A percentile compares a stretch with the other conserved stretches of the same genome.
phyloP scores from a whole-genome alignment of 2,329 filamentous ascomycete species.

The Ophiostoma australiae region DNA sequence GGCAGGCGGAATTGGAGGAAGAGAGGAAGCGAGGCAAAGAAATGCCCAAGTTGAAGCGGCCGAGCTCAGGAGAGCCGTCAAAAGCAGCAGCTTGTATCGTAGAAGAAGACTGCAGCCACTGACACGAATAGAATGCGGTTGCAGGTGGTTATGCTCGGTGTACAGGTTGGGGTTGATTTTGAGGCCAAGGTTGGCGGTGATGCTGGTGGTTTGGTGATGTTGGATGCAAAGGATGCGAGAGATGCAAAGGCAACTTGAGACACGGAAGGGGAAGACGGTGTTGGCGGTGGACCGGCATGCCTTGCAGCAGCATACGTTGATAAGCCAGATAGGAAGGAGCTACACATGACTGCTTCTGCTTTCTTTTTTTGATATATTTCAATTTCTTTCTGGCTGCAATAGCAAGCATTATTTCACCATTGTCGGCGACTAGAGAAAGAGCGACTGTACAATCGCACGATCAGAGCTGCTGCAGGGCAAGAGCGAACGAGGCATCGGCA shows the following conservation, averaged over 20 bases:
- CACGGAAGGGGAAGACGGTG: background rate
- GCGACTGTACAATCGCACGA: background rate
- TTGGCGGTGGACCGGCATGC: background rate
- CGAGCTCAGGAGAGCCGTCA: background rate
- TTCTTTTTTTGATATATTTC: background rate
- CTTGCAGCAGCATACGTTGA: background rate
- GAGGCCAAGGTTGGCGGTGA: background rate
- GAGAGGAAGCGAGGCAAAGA: background rate
- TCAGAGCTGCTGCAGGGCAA: background rate
- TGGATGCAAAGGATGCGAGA: background rate
- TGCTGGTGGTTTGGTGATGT: background rate
- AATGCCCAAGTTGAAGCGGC: background rate
- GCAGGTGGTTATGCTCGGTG: background rate
- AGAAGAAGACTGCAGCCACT: background rate
- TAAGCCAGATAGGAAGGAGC: background rate
- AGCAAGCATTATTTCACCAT: background rate
- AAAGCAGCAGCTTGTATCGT: background rate
- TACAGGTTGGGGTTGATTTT: background rate
- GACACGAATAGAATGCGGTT: background rate
- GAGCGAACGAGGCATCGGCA: background rate
- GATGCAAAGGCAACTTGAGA: background rate
- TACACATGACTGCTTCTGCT: background rate
- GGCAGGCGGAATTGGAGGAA: background rate
- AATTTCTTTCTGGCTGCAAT: background rate
- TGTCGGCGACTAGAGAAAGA: background rate